Percentiles rank a stretch among this genome's conserved stretches.
These are phyloP conservation scores for Polyporus tsugae DNA, from an alignment of 1,284 basidiomycete genomes.

Conservation along the genomic window DNA sequence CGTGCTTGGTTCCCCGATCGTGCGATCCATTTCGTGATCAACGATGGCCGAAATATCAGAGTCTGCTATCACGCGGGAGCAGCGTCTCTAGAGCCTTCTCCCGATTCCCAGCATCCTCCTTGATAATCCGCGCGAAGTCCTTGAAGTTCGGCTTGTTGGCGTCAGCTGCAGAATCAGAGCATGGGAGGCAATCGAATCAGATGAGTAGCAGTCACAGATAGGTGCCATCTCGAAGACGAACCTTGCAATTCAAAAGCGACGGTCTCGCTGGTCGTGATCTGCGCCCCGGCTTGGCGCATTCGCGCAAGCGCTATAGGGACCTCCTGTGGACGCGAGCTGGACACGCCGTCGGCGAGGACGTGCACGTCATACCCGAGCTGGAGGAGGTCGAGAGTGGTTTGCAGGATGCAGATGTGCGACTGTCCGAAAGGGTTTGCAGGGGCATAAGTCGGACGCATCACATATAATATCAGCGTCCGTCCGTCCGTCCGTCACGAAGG, in stretches of 20 bases:
- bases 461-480: not conserved
- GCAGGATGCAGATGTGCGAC: conserved; percentile 91
- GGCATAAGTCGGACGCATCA: not conserved
- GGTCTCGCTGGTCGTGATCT: conserved; percentile 86
- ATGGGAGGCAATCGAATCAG: conserved; percentile 18
- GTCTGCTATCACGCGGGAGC: conserved; percentile 11
- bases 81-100: conserved; percentile 32
- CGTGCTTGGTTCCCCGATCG: not conserved
- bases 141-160: conserved; percentile 77
- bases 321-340: conserved; percentile 80
- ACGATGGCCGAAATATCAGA: not conserved
- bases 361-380: conserved; percentile 63
- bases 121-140: conserved; percentile 76
- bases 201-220: conserved; percentile 3
- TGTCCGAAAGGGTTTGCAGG: conserved; percentile 38
- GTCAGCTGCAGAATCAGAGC: conserved; percentile 54
- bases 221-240: conserved; percentile 38
- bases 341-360: conserved; percentile 87
- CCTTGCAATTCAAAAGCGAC: conserved; percentile 81
- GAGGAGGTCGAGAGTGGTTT: conserved; percentile 79
- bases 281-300: conserved; percentile 79
- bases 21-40: not conserved
- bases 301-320: conserved; percentile 68
- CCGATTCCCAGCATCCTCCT: conserved; percentile 78
- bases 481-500: conserved; percentile 7